Evolutionary conservation across 2,329 filamentous ascomycete genomes (phyloP), one percentile per base, ranked within the genome.

Genomic region (Lasiodiplodia sp.): DNA sequence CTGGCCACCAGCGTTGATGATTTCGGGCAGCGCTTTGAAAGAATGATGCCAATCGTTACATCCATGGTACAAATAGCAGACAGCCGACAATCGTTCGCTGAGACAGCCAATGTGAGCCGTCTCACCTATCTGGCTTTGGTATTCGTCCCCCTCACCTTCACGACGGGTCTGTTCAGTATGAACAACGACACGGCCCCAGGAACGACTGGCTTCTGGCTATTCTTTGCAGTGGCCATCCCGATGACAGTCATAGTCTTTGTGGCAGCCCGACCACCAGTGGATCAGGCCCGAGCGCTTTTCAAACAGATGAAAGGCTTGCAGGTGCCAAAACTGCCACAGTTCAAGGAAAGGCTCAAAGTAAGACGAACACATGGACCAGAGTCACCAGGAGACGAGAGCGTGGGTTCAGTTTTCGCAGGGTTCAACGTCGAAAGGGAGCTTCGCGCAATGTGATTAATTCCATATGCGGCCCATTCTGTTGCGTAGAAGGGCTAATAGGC

Each of bases 81-180:
- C 47, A 67, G 70, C 14, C 68, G 72, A 38, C 67, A 70, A 10
- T 68, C 70, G 2, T 70, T 74, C 49, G 70, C 58, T 1, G 73
- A 73, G 56, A 72, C 72, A 12, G 68, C 70, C 3, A 71, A 73
- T 38, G 71, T 74, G 37, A 72, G 31, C 18, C 71, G 72, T 1
- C 47, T 75, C 38, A 75, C 74, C 2, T 53, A 72, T 28, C 67
- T 75, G 7, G 73, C 73, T 2, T 65, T 75, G 14, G 52, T 75
- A 2, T 75, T 75, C 49, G 70, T 75, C 2, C 74, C 74, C 0
- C 55, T 74, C 47, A 73, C 58, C 1, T 75, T 69, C 62, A 58
- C 73, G 0, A 69, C 72, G 1, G 71, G 72, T 62, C 34, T 75
- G 2, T 75, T 75, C 64, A 75, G 73, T 56, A 75, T 75, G 73